A percentile compares a stretch with the other conserved stretches of the same genome.
phyloP scores from a whole-genome alignment of 805 yeast genomes.

The Wickerhamomyces tratensis region DNA sequence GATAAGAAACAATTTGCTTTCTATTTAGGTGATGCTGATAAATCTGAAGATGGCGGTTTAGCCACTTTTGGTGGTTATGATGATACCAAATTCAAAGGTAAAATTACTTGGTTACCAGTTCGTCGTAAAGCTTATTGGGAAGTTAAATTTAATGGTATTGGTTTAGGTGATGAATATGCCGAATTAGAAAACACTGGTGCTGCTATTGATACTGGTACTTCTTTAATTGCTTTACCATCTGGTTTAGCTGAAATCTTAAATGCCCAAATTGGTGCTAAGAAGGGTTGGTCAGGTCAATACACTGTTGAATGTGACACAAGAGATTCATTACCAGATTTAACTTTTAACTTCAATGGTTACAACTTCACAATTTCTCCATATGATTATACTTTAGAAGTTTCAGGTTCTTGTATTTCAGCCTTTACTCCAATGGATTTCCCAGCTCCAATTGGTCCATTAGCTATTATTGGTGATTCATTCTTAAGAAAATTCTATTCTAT shows the following conservation, averaged over 20 bases:
- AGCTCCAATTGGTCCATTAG: slow-evolving; percentile 91
- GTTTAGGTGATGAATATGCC: slow-evolving; percentile 89
- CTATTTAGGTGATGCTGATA: slow-evolving; percentile 72
- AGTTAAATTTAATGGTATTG: slow-evolving; percentile 84
- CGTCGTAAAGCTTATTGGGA: slow-evolving; percentile 99
- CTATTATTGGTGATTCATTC: slow-evolving; percentile 96
- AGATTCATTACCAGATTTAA: slow-evolving; percentile 80
- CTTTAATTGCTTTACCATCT: slow-evolving; percentile 89
- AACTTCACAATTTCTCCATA: slow-evolving; percentile 84
- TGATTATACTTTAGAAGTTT: slow-evolving; percentile 89
- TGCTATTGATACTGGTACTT: slow-evolving; percentile 98
- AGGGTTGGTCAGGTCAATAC: slow-evolving; percentile 97
- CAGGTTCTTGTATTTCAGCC: slow-evolving; percentile 94
- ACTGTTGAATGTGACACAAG: slow-evolving; percentile 83
- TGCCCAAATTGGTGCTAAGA: slow-evolving; percentile 93
- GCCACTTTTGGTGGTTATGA: slow-evolving; percentile 96
- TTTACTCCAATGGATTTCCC: slow-evolving; percentile 98
- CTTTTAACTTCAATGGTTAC: slow-evolving; percentile 82
- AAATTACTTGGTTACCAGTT: slow-evolving; percentile 91
- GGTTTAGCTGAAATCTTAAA: slow-evolving; percentile 93
- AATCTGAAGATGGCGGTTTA: slow-evolving; percentile 72
- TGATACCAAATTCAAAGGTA: slow-evolving; percentile 63
- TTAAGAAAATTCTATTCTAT: slow-evolving; percentile 90
- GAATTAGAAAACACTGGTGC: slow-evolving; percentile 80
- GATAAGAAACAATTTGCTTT: slow-evolving; percentile 85